phyloP scores from a whole-genome alignment of 2,329 filamentous ascomycete species.

The Colletotrichum euphorbiae region DNA sequence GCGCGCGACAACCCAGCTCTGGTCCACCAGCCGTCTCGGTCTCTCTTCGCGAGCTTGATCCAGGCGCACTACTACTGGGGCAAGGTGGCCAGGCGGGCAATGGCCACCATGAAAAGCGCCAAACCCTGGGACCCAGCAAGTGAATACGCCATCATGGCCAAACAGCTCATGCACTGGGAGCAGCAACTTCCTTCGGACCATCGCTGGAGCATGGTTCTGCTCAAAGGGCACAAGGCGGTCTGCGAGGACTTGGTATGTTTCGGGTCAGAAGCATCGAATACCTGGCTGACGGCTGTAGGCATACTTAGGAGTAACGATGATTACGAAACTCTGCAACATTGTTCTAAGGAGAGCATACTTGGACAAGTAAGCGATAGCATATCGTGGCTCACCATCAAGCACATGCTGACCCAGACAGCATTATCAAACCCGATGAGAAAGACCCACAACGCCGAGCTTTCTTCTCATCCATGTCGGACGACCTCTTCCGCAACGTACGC shows the following conservation, averaged over 20 bases:
- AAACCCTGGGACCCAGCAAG: constrained; percentile 60
- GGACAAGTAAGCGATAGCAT: constrained; percentile 54
- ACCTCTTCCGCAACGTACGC: constrained; percentile 62
- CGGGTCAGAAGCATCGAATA: not conserved
- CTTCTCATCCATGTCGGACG: constrained; percentile 57
- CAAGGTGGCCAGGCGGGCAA: constrained; percentile 60
- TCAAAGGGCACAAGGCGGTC: constrained; percentile 60
- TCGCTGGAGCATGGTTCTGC: constrained; percentile 56
- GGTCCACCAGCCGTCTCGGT: constrained; percentile 57
- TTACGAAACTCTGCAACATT: constrained; percentile 67
- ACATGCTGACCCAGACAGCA: constrained; percentile 47
- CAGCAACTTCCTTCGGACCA: constrained; percentile 59
- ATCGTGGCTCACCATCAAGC: not conserved
- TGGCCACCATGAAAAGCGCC: constrained; percentile 56
- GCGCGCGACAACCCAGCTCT: constrained; percentile 59
- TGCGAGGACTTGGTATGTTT: constrained; percentile 60
- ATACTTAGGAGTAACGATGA: constrained; percentile 67
- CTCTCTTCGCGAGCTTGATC: constrained; percentile 66
- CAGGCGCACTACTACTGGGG: constrained; percentile 68
- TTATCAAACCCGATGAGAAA: constrained; percentile 55
- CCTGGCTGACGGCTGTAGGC: constrained; percentile 50
- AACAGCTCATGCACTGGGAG: constrained; percentile 61
- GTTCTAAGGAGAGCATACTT: constrained; percentile 66
- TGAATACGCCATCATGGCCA: constrained; percentile 59
- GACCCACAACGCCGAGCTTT: constrained; percentile 53